Evolutionary conservation across 306 rosid genomes (phyloP), one percentile per base, ranked within the genome.

Genomic region (Prinsepia uniflora): DNA sequence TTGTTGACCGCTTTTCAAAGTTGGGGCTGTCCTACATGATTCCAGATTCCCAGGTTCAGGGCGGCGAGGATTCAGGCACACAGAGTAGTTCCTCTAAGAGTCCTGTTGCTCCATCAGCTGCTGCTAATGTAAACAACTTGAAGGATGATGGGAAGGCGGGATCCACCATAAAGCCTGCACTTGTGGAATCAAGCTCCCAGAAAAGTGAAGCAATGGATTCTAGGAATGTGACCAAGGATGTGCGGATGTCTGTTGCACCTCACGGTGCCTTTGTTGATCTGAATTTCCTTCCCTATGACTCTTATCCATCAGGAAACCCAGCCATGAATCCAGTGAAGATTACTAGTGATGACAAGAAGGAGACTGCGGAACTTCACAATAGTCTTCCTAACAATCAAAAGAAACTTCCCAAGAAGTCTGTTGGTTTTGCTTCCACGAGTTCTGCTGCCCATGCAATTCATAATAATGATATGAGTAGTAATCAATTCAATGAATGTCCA

Each of bases 221-320:
- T 58, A 76, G 71, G 67, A 77, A 80, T 49, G 67, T 48, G 50
- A 75, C 63, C n/a, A 57, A 55, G 56, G 85, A 69, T 72, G 65
- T 10, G 48, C 78, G 24, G 41, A 19, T 53, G 39, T 65, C 71
- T 4, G 74, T 48, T 76, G 8, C 75, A 40, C 57, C 72, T 56
- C 17, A 13, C 6, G 22, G 68, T 55, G 53, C 71, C 45, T 42
- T 73, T 34, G 86, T 86, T 68, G 97, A 91, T 85, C 94, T 82
- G 60, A 85, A 89, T 79, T 39, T 22, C 56, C 86, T 22, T 63
- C 94, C 91, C 39, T 44, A 24, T 41, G 88, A 76, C 72, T 48
- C 69, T 40, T 44, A 14, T 76, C 63, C 78, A 61, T 72, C 79
- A 42, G 76, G 67, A 53, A 58, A 66, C 22, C 36, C 2, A 30